These are phyloP conservation scores for Lentinula raphanica DNA, from an alignment of 768 basidiomycete species.

Conservation along the genomic window DNA sequence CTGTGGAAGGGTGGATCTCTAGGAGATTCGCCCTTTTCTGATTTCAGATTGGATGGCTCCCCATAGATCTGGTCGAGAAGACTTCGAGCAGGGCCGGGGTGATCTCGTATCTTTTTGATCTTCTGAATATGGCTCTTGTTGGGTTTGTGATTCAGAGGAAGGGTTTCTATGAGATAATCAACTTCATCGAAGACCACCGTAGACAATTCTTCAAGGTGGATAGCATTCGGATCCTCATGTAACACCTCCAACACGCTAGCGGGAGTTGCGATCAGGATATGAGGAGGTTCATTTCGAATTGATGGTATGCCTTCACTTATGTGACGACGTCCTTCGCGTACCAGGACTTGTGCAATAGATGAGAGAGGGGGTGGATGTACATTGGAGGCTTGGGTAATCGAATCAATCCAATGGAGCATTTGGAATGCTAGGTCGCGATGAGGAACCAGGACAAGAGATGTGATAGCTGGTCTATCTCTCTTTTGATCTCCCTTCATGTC, in stretches of 20 bases:
- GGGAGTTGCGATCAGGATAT: slow-evolving; percentile 69
- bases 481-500: slow-evolving; percentile 12
- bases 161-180: slow-evolving; percentile 61
- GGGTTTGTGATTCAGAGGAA: slow-evolving; percentile 30
- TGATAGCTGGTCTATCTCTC: slow-evolving; percentile 28
- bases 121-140: slow-evolving; percentile 22
- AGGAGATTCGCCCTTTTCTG: background rate
- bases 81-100: slow-evolving; percentile 54
- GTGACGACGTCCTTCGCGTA: slow-evolving; percentile 44
- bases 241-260: slow-evolving; percentile 59
- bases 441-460: slow-evolving; percentile 62
- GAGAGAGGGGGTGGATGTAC: slow-evolving; percentile 28
- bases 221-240: slow-evolving; percentile 32
- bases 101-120: slow-evolving; percentile 38
- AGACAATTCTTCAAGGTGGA: slow-evolving; percentile 44
- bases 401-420: slow-evolving; percentile 58
- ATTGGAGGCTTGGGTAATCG: slow-evolving; percentile 31
- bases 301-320: slow-evolving; percentile 33
- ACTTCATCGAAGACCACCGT: slow-evolving; percentile 72
- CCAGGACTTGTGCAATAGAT: slow-evolving; percentile 54
- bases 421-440: slow-evolving; percentile 71
- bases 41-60: slow-evolving; percentile 10
- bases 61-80: slow-evolving; percentile 56
- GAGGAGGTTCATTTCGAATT: slow-evolving; percentile 45
- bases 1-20: slow-evolving; percentile 13